These are phyloP conservation scores for Gaillardinia entomophila DNA, from an alignment of 805 yeast species.

Conservation along the genomic window DNA sequence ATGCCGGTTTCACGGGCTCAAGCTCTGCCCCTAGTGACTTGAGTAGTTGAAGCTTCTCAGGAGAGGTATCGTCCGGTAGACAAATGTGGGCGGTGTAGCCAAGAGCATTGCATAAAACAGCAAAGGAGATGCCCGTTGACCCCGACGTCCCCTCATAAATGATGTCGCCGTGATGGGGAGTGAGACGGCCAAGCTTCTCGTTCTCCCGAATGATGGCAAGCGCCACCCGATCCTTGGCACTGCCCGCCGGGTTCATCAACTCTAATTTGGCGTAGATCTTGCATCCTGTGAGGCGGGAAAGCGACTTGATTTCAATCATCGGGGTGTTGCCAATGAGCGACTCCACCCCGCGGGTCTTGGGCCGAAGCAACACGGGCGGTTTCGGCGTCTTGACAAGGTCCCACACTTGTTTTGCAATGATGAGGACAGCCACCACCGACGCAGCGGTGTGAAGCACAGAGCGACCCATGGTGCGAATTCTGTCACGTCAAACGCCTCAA, in stretches of 20 bases:
- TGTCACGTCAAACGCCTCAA: too few species aligned
- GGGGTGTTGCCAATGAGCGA: slow-evolving; percentile 92
- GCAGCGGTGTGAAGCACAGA: too few species aligned
- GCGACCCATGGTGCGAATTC: too few species aligned
- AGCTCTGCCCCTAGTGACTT: slow-evolving; percentile 74
- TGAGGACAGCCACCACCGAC: not conserved
- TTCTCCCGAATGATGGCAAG: slow-evolving; percentile 70
- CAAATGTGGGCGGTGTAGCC: slow-evolving; percentile 94
- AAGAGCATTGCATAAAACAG: slow-evolving; percentile 79
- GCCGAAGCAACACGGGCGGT: slow-evolving; percentile 15
- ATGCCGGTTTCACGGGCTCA: slow-evolving; percentile 87
- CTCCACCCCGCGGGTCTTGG: slow-evolving; percentile 50
- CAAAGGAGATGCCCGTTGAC: slow-evolving; percentile 92
- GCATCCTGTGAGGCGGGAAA: slow-evolving; percentile 70
- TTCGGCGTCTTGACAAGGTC: not conserved
- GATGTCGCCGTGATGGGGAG: slow-evolving; percentile 58
- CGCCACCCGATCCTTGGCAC: slow-evolving; percentile 94
- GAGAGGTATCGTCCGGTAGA: slow-evolving; percentile 87
- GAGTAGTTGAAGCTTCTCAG: slow-evolving; percentile 71
- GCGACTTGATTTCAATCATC: slow-evolving; percentile 62
- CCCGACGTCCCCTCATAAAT: slow-evolving; percentile 96
- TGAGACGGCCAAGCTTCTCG: slow-evolving; percentile 52
- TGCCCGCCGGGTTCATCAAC: slow-evolving; percentile 85
- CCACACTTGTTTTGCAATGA: not conserved
- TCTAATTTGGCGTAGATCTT: slow-evolving; percentile 85